Conservation (phyloP, 345 rosid genomes). For the Ceriops zippeliana region DNA sequence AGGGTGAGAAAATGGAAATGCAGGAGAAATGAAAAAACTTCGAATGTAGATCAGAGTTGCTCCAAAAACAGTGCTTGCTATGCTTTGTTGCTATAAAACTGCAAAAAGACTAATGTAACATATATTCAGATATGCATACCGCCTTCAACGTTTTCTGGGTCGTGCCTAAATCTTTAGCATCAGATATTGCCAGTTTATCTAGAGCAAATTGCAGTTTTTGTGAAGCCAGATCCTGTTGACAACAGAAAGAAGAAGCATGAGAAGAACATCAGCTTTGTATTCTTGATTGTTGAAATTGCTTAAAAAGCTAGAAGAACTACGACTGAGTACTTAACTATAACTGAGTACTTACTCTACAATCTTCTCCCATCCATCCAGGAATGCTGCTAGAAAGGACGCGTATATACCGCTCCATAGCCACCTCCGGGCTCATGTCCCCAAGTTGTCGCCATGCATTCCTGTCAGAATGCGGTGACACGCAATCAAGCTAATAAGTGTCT, state of each 20-base stretch:
- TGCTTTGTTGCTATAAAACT: too few relatives aligned
- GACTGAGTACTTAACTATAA: conserved; percentile 17
- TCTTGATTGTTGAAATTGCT: conserved; percentile 15
- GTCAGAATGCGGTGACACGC: background rate
- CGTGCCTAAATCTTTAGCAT: background rate
- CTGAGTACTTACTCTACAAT: conserved; percentile 21
- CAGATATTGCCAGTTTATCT: conserved; percentile 24
- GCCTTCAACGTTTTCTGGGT: background rate
- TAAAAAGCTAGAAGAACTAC: conserved; percentile 5
- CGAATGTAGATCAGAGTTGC: background rate
- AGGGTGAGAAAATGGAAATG: background rate
- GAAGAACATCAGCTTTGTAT: conserved; percentile 12
- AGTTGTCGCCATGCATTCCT: conserved; percentile 55
- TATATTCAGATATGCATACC: background rate
- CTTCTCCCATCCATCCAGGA: conserved; percentile 30
- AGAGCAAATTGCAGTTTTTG: conserved; percentile 1
- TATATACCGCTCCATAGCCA: conserved; percentile 52
- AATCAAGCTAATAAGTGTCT: background rate
- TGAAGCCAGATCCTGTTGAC: background rate
- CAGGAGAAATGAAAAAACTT: background rate
- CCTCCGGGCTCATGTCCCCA: conserved; percentile 44
- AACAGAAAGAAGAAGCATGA: conserved; percentile 18
- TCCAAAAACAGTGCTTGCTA: too few relatives aligned
- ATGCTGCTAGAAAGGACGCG: conserved; percentile 32
- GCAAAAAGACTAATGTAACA: too few relatives aligned